These are phyloP conservation scores for Danielia reshetovae DNA, from an alignment of 805 yeast species.

Conservation along the genomic window DNA sequence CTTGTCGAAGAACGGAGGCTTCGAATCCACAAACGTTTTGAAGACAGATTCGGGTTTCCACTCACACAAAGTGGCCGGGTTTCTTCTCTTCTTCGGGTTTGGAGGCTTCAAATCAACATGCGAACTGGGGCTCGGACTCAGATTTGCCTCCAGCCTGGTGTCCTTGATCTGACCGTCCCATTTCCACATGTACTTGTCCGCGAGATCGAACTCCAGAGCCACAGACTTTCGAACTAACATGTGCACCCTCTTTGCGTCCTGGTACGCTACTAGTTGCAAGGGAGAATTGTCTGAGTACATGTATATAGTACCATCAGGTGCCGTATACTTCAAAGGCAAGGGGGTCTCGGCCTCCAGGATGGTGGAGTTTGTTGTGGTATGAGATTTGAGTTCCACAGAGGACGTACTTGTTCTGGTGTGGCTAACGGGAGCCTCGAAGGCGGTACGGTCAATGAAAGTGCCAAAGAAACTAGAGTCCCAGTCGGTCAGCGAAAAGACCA, in stretches of 20 bases:
- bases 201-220: conserved; percentile 12
- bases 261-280: background rate
- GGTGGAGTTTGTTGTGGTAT: background rate
- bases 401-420: too few species aligned
- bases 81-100: conserved; percentile 10
- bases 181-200: conserved; percentile 9
- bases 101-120: conserved; percentile 3
- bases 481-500: too few species aligned
- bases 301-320: conserved; percentile 3
- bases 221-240: conserved; percentile 4
- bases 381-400: too few species aligned
- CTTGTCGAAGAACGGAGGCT: conserved; percentile 24
- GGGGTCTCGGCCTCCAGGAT: too few species aligned
- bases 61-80: conserved; percentile 11
- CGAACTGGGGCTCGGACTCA: too few species aligned
- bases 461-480: too few species aligned
- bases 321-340: too few species aligned
- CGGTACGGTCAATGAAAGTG: too few species aligned
- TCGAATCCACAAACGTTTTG: conserved; percentile 17
- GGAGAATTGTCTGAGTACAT: background rate
- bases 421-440: background rate
- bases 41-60: conserved; percentile 19
- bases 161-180: too few species aligned
- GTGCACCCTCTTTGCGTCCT: conserved; percentile 1
- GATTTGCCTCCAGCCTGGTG: too few species aligned